A percentile compares a stretch with the other conserved stretches of the same genome.
Evolutionary conservation across 1,284 basidiomycete genomes (phyloP).

Genomic region (Xerocomus amazonicus): DNA sequence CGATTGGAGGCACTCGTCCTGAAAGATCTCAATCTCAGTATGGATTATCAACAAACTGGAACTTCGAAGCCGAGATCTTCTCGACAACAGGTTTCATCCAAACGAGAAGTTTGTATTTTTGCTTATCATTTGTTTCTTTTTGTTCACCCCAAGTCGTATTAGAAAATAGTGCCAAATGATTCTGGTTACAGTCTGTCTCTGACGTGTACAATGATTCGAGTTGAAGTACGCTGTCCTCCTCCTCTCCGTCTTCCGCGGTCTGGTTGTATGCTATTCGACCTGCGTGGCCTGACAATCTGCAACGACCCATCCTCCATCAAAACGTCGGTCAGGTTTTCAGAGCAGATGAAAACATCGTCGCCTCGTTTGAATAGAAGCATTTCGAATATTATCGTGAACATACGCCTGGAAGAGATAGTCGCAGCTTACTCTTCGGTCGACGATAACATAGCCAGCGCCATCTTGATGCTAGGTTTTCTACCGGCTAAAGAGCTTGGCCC

Average conservation of each 20-base stretch:
- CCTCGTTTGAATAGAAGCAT: background rate
- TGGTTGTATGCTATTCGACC: conserved; percentile 64
- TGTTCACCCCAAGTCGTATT: conserved; percentile 4
- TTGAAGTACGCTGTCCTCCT: conserved; percentile 58
- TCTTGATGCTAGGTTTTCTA: conserved; percentile 28
- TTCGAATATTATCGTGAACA: conserved; percentile 17
- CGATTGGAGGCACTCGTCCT: conserved; percentile 50
- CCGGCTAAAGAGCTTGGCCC: conserved; percentile 11
- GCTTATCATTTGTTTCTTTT: conserved; percentile 1
- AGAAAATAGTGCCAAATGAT: conserved; percentile 13
- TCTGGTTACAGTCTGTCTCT: conserved; percentile 17
- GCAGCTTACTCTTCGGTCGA: conserved; percentile 43
- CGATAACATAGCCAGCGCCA: conserved; percentile 21
- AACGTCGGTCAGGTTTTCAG: conserved; percentile 42
- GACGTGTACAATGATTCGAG: conserved; percentile 51
- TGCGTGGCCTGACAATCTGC: conserved; percentile 50
- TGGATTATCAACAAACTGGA: conserved; percentile 41
- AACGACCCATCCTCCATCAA: conserved; percentile 30
- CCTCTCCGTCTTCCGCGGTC: conserved; percentile 48
- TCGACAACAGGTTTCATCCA: conserved; percentile 2
- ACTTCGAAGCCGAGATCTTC: conserved; percentile 8
- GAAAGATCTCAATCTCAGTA: conserved; percentile 51
- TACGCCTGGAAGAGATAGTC: conserved; percentile 42
- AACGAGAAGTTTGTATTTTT: conserved; percentile 23
- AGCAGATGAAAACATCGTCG: conserved; percentile 5